A percentile compares a stretch with the other conserved stretches of the same genome.
Conservation (phyloP, 306 rosid genomes). For the Medicago lupulina region DNA sequence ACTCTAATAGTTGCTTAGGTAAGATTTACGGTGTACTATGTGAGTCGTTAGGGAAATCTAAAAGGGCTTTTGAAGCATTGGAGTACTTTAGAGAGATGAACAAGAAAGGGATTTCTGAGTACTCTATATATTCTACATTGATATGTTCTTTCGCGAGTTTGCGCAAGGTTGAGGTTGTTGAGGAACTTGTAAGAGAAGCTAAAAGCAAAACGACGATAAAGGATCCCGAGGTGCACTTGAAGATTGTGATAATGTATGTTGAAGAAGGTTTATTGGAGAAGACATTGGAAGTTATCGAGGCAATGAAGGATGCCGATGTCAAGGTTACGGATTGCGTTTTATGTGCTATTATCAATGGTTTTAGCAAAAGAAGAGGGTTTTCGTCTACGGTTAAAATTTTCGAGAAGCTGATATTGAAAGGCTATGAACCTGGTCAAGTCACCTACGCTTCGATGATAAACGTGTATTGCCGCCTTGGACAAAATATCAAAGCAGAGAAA, state of each 20-base stretch:
- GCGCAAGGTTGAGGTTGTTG: slow-evolving; percentile 51
- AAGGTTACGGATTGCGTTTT: slow-evolving; percentile 64
- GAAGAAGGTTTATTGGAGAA: slow-evolving; percentile 63
- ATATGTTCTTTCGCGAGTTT: slow-evolving; percentile 61
- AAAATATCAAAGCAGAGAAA: slow-evolving; percentile 57
- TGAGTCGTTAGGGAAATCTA: slow-evolving; percentile 55
- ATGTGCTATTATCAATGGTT: slow-evolving; percentile 72
- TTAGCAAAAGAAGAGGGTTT: slow-evolving; percentile 59
- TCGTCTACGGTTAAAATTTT: slow-evolving; percentile 50
- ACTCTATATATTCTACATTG: slow-evolving; percentile 64
- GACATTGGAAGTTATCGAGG: slow-evolving; percentile 59
- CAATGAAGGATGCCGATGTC: slow-evolving; percentile 56
- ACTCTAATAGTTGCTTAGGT: slow-evolving; percentile 39
- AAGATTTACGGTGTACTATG: slow-evolving; percentile 54
- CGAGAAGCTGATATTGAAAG: slow-evolving; percentile 51
- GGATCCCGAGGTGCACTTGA: slow-evolving; percentile 62
- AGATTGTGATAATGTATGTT: slow-evolving; percentile 71
- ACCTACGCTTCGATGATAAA: slow-evolving; percentile 69
- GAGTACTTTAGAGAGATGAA: slow-evolving; percentile 56
- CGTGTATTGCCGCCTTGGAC: slow-evolving; percentile 65
- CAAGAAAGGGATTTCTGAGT: slow-evolving; percentile 45
- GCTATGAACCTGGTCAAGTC: slow-evolving; percentile 77
- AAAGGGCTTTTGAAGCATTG: slow-evolving; percentile 66
- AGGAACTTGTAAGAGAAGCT: slow-evolving; percentile 62
- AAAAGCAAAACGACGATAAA: slow-evolving; percentile 50